These are phyloP conservation scores for Collybia sordida DNA, from an alignment of 768 basidiomycete species.

Conservation along the genomic window DNA sequence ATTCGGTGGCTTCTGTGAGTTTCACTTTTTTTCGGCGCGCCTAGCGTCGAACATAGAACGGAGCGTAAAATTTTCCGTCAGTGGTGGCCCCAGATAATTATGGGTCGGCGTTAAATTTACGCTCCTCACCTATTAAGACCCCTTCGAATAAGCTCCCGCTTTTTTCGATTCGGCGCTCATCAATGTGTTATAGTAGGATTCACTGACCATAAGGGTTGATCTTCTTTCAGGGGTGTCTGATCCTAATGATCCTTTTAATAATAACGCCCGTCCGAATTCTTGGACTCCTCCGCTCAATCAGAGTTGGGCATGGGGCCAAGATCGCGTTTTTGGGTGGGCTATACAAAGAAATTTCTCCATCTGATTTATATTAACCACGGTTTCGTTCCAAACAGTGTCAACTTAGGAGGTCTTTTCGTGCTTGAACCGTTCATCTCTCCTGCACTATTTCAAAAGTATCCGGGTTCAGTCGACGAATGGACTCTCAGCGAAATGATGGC, in stretches of 20 bases:
- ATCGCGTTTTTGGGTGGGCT: conserved; percentile 61
- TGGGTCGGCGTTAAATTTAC: no score
- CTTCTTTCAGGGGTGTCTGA: conserved; percentile 55
- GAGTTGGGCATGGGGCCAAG: conserved; percentile 66
- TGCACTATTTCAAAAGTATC: conserved; percentile 66
- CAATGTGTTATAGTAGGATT: conserved; percentile 3
- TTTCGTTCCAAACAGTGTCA: conserved; percentile 49
- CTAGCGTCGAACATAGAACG: conserved; percentile 2
- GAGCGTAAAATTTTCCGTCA: no score
- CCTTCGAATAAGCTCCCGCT: no score
- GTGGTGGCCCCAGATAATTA: no score
- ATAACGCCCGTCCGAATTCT: conserved; percentile 69
- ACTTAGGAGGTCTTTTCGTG: conserved; percentile 77
- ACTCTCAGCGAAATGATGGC: conserved; percentile 65
- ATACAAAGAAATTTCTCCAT: background rate
- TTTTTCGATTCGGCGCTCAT: background rate
- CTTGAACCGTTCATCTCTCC: conserved; percentile 75
- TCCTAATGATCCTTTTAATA: conserved; percentile 73
- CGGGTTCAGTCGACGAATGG: conserved; percentile 70
- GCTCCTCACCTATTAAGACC: no score
- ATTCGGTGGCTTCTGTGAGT: conserved; percentile 69
- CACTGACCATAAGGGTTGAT: conserved; percentile 5
- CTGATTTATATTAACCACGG: conserved; percentile 7
- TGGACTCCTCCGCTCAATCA: conserved; percentile 82
- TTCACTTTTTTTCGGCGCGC: background rate